These are phyloP conservation scores for Apostasia shenzhenica DNA, from an alignment of 106 monocot genomes.

Conservation along the genomic window DNA sequence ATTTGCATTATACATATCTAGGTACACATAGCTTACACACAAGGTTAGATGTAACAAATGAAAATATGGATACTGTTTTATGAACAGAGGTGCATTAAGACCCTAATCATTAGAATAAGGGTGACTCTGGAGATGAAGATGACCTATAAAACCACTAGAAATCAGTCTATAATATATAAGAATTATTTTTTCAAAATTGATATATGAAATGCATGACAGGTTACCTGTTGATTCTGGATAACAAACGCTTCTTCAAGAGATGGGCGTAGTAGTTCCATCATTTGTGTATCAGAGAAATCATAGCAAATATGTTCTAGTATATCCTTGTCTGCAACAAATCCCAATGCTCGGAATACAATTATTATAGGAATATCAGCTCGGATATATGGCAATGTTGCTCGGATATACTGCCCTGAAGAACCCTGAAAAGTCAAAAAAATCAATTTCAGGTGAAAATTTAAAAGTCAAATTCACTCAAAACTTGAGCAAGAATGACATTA, in stretches of 20 bases:
- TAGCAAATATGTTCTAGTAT: constrained; percentile 98
- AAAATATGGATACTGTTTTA: not conserved
- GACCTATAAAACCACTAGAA: not conserved
- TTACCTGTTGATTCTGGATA: constrained; percentile 98
- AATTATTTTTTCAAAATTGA: not conserved
- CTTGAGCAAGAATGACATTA: not conserved
- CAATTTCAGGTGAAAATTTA: not conserved
- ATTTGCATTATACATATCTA: too few species aligned
- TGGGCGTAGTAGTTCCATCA: constrained; percentile 96
- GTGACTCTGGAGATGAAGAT: not conserved
- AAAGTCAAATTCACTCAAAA: not conserved
- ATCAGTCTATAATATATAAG: not conserved
- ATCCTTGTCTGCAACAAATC: constrained; percentile 99
- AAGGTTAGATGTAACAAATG: not conserved
- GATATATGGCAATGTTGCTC: constrained; percentile 96
- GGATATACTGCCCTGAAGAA: constrained; percentile 94
- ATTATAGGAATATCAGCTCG: constrained; percentile 95
- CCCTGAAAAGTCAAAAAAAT: constrained; percentile 34
- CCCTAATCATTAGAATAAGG: not conserved
- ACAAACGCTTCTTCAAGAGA: constrained; percentile 99
- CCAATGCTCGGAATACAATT: constrained; percentile 89
- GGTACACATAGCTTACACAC: not conserved
- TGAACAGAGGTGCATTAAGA: not conserved
- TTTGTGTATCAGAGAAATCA: constrained; percentile 95
- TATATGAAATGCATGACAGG: not conserved